Evolutionary conservation across 257 asterid genomes (phyloP).

Genomic region (Solanum corneliomulleri): DNA sequence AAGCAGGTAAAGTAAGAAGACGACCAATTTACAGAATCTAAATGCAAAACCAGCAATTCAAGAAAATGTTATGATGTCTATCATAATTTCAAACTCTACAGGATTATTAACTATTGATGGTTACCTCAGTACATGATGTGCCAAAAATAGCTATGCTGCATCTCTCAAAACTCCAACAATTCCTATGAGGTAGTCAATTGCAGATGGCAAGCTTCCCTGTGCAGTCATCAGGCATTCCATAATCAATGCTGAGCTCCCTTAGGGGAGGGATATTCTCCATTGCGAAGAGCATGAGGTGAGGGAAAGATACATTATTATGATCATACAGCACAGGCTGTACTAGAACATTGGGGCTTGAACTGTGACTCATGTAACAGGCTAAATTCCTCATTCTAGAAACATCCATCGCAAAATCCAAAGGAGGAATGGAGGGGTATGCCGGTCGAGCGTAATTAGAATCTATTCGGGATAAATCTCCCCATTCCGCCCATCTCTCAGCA

Average conservation of each 20-base stretch:
- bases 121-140: conserved; percentile 24
- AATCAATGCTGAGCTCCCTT: conserved; percentile 76
- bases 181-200: conserved; percentile 18
- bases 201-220: conserved; percentile 74
- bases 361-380: conserved; percentile 52
- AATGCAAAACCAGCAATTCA: background rate
- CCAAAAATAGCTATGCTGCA: conserved; percentile 1
- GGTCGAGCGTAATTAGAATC: conserved; percentile 37
- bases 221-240: conserved; percentile 67
- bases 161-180: conserved; percentile 4
- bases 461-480: conserved; percentile 50
- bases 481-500: conserved; percentile 44
- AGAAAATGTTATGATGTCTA: background rate
- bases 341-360: conserved; percentile 44
- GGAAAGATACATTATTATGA: conserved; percentile 72
- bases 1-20: background rate
- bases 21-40: background rate
- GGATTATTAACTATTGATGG: background rate
- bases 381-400: conserved; percentile 51
- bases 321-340: conserved; percentile 76
- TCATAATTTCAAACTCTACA: background rate
- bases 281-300: conserved; percentile 82
- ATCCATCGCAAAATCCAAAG: conserved; percentile 56
- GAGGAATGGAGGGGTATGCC: conserved; percentile 29
- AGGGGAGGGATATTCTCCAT: conserved; percentile 88